Evolutionary conservation across 2,329 filamentous ascomycete species (phyloP), one percentile per base, ranked within the genome.

Genomic region (Cytospora piceae): DNA sequence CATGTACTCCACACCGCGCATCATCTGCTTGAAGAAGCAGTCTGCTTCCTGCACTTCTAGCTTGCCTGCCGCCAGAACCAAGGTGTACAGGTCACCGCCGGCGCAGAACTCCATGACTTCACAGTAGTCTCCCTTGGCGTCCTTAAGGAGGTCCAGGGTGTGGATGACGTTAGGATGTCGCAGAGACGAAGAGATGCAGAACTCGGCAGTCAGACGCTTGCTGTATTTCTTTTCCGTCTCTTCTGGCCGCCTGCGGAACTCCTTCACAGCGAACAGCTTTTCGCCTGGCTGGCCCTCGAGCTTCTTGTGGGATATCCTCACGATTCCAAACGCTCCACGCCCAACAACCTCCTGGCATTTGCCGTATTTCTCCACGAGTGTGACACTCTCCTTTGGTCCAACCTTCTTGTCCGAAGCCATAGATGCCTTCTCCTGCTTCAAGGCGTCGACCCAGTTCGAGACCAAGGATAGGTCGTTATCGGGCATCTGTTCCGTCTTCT

Each of bases 21-120:
- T 98, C 78, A 98, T 89, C 78, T 99, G 95, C 80, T 98, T 97
- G 84, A 99, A 99, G 77, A 95, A 96, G 79, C 95, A 99, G 77
- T 99, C 95, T 67, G 95, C 94, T 78, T 99, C 95, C 67, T 88
- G 83, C 34, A 96, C 92, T 76, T 95, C 94, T 24, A 99, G 88
- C 78, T 97, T 97, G 66, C 92, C 92, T 46, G 93, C 93, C 8
- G 95, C 89, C 34, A 98, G 87, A 24, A 99, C 91, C 6, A 99
- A 85, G 0, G 93, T 97, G 78, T 98, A 98, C 29, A 99, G 83
- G 76, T 99, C 95, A 66, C 95, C 95, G 67, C 95, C 95, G 46
- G 94, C 94, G 76, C 95, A 99, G 75, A 95, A 99, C 79, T 99
- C 95, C 95, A 99, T 99, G 61, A 99, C 95, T 77, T 99, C 95